Percentiles rank a stretch among this genome's conserved stretches.
Evolutionary conservation across 768 basidiomycete species (phyloP).

Genomic region (Xerocomus spinulosus): DNA sequence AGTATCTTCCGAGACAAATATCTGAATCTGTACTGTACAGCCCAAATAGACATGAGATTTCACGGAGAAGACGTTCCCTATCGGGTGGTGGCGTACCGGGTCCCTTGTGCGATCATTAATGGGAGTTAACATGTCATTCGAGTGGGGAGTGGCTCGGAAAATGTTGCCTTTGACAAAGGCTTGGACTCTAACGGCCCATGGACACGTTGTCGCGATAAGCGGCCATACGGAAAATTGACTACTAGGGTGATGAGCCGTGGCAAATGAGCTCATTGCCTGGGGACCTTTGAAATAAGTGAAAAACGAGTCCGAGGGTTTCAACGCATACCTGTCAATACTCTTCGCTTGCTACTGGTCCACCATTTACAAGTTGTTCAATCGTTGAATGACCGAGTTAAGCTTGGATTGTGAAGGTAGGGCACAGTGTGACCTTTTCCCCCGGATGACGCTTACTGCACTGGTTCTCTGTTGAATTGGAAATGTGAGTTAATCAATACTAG

Average conservation of each 20-base stretch:
- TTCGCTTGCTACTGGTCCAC: not conserved
- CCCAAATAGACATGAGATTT: slow-evolving; percentile 11
- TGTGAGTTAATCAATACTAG: slow-evolving; percentile 15
- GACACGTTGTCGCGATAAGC: slow-evolving; percentile 16
- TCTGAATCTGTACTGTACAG: slow-evolving; percentile 4
- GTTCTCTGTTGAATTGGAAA: slow-evolving; percentile 18
- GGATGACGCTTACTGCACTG: not conserved
- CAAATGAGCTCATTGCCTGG: slow-evolving; percentile 4
- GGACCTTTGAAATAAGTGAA: slow-evolving; percentile 17
- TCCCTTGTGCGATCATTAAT: slow-evolving; percentile 18
- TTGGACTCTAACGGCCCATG: not conserved
- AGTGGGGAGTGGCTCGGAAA: slow-evolving; percentile 1
- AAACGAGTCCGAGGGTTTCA: slow-evolving; percentile 18
- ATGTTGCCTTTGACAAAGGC: slow-evolving; percentile 3
- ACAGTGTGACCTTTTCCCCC: not conserved
- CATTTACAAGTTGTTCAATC: not conserved
- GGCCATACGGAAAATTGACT: slow-evolving; percentile 14
- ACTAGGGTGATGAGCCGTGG: slow-evolving; percentile 2
- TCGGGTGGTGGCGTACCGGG: slow-evolving; percentile 14
- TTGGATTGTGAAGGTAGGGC: slow-evolving; percentile 7
- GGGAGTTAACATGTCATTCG: slow-evolving; percentile 4
- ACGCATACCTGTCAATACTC: slow-evolving; percentile 6
- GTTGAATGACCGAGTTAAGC: slow-evolving; percentile 4
- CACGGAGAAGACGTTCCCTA: slow-evolving; percentile 8
- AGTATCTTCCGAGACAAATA: slow-evolving; percentile 3